These are phyloP conservation scores for Pythium guiyangense DNA, from an alignment of 352 stramenopile species.

Conservation along the genomic window DNA sequence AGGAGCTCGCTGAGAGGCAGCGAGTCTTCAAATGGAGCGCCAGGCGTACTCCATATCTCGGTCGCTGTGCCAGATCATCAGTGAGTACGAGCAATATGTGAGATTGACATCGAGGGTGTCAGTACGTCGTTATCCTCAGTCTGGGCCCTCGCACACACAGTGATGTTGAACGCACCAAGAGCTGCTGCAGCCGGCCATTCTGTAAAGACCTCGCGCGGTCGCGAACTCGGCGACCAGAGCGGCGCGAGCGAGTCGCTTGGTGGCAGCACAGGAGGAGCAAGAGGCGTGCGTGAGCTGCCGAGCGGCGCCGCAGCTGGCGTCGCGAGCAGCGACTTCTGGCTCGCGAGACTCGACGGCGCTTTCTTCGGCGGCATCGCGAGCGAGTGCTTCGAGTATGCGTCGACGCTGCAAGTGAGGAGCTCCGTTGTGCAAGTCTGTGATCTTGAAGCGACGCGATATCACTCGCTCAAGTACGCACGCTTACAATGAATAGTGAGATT, in stretches of 20 bases:
- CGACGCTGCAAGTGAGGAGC: too few species aligned
- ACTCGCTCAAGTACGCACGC: too few species aligned
- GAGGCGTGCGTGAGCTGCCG: constrained; percentile 13
- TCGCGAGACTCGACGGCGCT: constrained; percentile 5
- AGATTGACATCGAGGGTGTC: background rate
- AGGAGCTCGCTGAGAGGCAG: constrained; percentile 19
- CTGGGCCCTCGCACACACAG: background rate
- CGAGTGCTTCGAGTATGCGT: too few species aligned
- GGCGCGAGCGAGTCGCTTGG: constrained; percentile 28
- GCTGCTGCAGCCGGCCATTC: constrained; percentile 44
- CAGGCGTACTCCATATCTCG: constrained; percentile 44
- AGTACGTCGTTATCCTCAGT: too few species aligned
- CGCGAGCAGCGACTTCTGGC: constrained; percentile 10
- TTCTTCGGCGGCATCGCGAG: constrained; percentile 17
- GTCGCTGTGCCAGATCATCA: constrained; percentile 9
- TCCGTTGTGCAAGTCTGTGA: too few species aligned
- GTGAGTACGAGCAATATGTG: background rate
- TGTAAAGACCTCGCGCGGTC: constrained; percentile 45
- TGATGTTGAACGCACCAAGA: constrained; percentile 3
- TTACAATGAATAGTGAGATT: too few species aligned
- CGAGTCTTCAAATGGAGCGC: constrained; percentile 44
- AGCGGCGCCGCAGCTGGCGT: background rate
- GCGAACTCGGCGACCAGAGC: constrained; percentile 29
- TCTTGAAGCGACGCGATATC: too few species aligned
- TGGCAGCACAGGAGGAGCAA: constrained; percentile 20